These are phyloP conservation scores for Hypoxylon sp. DNA, from an alignment of 2,329 filamentous ascomycete species.

Conservation along the genomic window DNA sequence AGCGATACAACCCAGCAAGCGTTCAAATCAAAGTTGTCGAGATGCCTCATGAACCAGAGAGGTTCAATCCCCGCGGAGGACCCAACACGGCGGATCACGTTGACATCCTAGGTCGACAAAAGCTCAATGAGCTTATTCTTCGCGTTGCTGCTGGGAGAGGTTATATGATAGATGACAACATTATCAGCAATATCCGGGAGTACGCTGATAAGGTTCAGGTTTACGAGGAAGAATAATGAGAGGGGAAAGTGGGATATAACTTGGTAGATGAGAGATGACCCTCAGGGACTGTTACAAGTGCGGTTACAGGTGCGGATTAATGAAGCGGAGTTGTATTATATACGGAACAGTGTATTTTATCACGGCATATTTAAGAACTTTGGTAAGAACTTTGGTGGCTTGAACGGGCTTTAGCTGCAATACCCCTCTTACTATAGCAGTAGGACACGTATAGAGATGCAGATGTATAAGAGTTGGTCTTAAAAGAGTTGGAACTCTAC, in stretches of 20 bases:
- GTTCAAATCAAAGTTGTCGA: conserved; percentile 88
- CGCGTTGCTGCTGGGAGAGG: conserved; percentile 89
- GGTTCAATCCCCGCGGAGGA: conserved; percentile 85
- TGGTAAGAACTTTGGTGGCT: conserved; percentile 6
- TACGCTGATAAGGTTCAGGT: conserved; percentile 90
- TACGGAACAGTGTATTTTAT: conserved; percentile 20
- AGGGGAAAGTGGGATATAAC: conserved; percentile 27
- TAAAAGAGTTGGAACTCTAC: background rate
- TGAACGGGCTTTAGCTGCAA: conserved; percentile 21
- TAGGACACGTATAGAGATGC: conserved; percentile 15
- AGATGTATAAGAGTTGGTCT: background rate
- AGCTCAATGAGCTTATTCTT: conserved; percentile 90
- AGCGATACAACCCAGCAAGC: conserved; percentile 91
- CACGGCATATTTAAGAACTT: background rate
- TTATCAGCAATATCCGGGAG: conserved; percentile 84
- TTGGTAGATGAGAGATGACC: conserved; percentile 16
- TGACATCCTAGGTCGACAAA: conserved; percentile 91
- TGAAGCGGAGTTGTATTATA: conserved; percentile 26
- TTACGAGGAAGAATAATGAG: conserved; percentile 65
- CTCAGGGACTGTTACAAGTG: no score
- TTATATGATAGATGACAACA: conserved; percentile 80
- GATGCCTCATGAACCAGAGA: conserved; percentile 96
- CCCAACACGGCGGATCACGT: conserved; percentile 89
- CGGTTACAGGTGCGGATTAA: conserved; percentile 15
- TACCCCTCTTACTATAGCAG: conserved; percentile 24